Conservation (phyloP, 164 flowering plant genomes). For the Santalum album region DNA sequence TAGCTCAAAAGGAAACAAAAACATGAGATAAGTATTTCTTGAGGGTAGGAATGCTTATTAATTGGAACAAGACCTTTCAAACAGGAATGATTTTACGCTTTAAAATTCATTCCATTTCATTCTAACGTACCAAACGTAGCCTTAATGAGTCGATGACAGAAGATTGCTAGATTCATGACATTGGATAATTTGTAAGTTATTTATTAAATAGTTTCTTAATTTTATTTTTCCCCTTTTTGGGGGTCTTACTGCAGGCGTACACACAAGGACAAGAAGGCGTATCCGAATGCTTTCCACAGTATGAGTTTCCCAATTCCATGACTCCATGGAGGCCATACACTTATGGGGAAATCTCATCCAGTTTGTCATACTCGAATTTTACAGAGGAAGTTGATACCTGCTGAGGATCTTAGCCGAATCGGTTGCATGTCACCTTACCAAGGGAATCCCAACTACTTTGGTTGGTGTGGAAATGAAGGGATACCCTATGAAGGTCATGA, state of each 20-base stretch:
- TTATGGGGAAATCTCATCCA: slow-evolving; percentile 24
- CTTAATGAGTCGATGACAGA: neutral
- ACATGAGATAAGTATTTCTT: no score
- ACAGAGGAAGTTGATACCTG: slow-evolving; percentile 33
- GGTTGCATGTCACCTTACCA: slow-evolving; percentile 42
- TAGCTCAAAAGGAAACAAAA: no score
- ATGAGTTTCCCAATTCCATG: slow-evolving; percentile 21
- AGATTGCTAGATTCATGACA: neutral
- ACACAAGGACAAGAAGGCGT: slow-evolving; percentile 20
- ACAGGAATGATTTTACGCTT: no score
- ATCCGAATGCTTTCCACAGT: slow-evolving; percentile 17
- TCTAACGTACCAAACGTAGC: no score
- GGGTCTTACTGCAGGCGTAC: slow-evolving; percentile 32
- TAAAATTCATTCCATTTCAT: no score
- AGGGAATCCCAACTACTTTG: slow-evolving; percentile 28
- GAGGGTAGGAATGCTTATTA: no score
- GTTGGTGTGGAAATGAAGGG: slow-evolving; percentile 30
- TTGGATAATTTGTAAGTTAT: no score
- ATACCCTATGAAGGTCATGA: slow-evolving; percentile 32
- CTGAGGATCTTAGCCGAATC: slow-evolving; percentile 25
- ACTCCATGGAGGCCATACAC: slow-evolving; percentile 28
- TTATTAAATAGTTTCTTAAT: no score
- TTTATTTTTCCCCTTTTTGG: no score
- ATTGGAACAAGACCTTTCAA: no score
- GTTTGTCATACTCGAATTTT: slow-evolving; percentile 44